Evolutionary conservation across 257 asterid genomes (phyloP), one percentile per base, ranked within the genome.

Genomic region (Nicotiana paniculata): DNA sequence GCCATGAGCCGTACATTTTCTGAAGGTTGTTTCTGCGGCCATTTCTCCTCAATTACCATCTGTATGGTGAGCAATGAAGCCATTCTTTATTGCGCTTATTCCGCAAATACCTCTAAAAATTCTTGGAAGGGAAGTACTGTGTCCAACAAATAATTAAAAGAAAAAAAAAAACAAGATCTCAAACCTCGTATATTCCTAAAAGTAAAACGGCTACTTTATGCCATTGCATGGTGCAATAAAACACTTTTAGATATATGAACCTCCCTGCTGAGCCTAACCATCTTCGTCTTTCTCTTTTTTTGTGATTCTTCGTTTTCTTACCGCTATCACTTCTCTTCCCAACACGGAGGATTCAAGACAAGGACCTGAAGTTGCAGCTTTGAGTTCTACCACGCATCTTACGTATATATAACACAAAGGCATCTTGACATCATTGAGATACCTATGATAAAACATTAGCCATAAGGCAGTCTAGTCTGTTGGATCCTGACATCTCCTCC

Each of bases 401-500:
- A 43, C 77, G 18, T n/a, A 35, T 35, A 33, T 21, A 59, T n/a
- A 59, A 75, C 43, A 24, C 24, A 75, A 51, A 75, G 80, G n/a
- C 80, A 28, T 51, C 9, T 51, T 7, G 46, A 75, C 30, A 75
- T 75, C 17, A 75, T 51, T 75, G 80, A 51, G 62, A 75, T 51
- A 48, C 62, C 35, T 74, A 48, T 74, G 79, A 74, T 74, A 74
- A 74, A 75, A 51, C 80, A 51, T 51, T 15, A 26, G 43, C 43
- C 11, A 2, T 51, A 48, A 51, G 63, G 10, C 80, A 26, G 53
- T 75, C 79, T 46, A 26, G 53, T 75, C 79, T 46, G 24, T 72
- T 48, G 61, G 79, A 72, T 72, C 79, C 79, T 72, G 79, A 46
- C 79, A 46, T 70, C 21, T 58, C 64, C 64, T 58, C 1, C 58